Percentiles rank a stretch among this genome's conserved stretches.
These are phyloP conservation scores for Aspergillus sp. DNA, from an alignment of 2,329 filamentous ascomycete species.

Conservation along the genomic window DNA sequence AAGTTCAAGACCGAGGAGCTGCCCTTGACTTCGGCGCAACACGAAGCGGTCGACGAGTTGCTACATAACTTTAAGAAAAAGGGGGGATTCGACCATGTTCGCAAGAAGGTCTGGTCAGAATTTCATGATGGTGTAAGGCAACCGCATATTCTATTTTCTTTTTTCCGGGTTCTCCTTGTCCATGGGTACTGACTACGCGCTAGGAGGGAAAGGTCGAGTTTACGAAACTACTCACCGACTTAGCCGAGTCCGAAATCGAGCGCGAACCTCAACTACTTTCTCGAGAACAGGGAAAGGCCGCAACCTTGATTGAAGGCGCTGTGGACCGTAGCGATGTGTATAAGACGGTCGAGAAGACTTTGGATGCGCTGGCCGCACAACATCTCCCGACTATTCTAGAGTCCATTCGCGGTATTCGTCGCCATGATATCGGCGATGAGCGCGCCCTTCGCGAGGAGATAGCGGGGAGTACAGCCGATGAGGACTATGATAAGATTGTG, in stretches of 20 bases:
- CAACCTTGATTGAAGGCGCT: constrained; percentile 63
- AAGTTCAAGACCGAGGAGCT: constrained; percentile 63
- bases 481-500: constrained; percentile 58
- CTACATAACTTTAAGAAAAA: constrained; percentile 66
- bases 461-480: constrained; percentile 59
- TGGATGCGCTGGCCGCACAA: constrained; percentile 56
- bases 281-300: constrained; percentile 62
- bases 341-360: constrained; percentile 54
- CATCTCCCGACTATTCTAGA: constrained; percentile 55
- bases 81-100: constrained; percentile 62
- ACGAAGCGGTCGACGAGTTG: constrained; percentile 59
- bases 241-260: constrained; percentile 62
- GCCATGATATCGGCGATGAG: constrained; percentile 59
- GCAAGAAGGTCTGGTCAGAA: constrained; percentile 61
- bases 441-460: constrained; percentile 54
- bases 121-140: constrained; percentile 55
- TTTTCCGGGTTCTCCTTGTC: neutral
- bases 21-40: constrained; percentile 59
- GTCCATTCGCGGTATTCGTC: constrained; percentile 57
- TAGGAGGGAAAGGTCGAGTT: constrained; percentile 56
- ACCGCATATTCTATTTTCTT: constrained; percentile 1
- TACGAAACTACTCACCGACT: constrained; percentile 52
- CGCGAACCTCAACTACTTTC: constrained; percentile 61
- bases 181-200: constrained; percentile 8
- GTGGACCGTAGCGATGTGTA: constrained; percentile 65